These are phyloP conservation scores for Mucor ambiguus DNA, from an alignment of 371 early-diverging fungal genomes.

Conservation along the genomic window DNA sequence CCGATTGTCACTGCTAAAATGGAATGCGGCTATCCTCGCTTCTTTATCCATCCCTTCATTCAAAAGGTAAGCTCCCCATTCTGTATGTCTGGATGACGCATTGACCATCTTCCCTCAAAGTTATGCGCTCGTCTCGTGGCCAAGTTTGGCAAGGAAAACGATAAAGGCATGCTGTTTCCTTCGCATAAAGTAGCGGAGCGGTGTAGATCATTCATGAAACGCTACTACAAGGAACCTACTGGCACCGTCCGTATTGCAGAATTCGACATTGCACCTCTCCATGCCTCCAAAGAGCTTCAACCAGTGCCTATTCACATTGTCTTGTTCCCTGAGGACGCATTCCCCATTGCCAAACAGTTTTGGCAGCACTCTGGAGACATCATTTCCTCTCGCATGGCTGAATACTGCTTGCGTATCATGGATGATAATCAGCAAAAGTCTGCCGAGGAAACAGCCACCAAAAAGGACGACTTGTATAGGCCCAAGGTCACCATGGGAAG, in stretches of 20 bases:
- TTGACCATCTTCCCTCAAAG: slow-evolving; percentile 9
- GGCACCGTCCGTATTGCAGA: slow-evolving; percentile 65
- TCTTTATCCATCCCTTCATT: slow-evolving; percentile 78
- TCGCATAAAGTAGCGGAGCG: slow-evolving; percentile 68
- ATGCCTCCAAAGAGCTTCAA: slow-evolving; percentile 30
- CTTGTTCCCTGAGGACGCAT: slow-evolving; percentile 72
- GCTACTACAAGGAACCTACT: slow-evolving; percentile 36
- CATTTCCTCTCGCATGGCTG: slow-evolving; percentile 87
- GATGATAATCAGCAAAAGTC: slow-evolving; percentile 42
- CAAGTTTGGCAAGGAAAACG: slow-evolving; percentile 68
- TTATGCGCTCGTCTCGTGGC: slow-evolving; percentile 51
- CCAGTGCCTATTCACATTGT: slow-evolving; percentile 66
- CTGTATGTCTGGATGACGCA: neutral
- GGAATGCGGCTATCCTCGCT: slow-evolving; percentile 92
- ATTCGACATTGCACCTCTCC: slow-evolving; percentile 52
- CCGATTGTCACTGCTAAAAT: slow-evolving; percentile 73
- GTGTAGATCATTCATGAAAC: slow-evolving; percentile 70
- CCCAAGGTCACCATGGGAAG: slow-evolving; percentile 23
- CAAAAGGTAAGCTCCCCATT: slow-evolving; percentile 57
- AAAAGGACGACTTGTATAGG: slow-evolving; percentile 11
- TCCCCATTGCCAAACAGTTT: slow-evolving; percentile 79
- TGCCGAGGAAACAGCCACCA: neutral
- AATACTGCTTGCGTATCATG: slow-evolving; percentile 73
- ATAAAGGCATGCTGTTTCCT: slow-evolving; percentile 77
- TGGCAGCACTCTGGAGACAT: slow-evolving; percentile 97